phyloP scores from a whole-genome alignment of 176 grass and related monocot species.

The Rhynchospora tenuis region DNA sequence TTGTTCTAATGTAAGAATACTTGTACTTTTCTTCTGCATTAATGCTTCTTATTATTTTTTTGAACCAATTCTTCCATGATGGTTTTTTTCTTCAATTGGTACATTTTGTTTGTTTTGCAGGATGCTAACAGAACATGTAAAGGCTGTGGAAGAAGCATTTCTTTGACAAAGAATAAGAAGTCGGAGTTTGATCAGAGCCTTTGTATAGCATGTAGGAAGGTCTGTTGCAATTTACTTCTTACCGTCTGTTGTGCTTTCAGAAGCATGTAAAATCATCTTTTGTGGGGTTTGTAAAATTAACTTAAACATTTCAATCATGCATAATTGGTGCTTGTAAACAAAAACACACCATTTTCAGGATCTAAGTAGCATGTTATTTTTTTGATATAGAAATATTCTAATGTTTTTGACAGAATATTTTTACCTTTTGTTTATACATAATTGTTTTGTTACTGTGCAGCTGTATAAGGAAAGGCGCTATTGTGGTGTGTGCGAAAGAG shows the following conservation, averaged over 20 bases:
- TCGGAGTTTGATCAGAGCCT: background rate
- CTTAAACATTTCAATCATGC: background rate
- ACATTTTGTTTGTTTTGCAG: background rate
- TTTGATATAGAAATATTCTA: background rate
- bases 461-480: conserved; percentile 83
- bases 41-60: background rate
- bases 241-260: background rate
- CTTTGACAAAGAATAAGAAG: background rate
- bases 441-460: conserved; percentile 36
- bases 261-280: background rate
- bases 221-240: background rate
- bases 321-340: background rate
- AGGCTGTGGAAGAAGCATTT: conserved; percentile 3
- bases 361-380: background rate
- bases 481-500: conserved; percentile 94
- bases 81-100: background rate
- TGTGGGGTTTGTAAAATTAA: background rate
- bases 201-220: conserved; percentile 11
- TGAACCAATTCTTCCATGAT: background rate
- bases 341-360: background rate
- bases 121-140: background rate
- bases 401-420: background rate
- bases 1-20: background rate
- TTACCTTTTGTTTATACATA: background rate
- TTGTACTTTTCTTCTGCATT: background rate